phyloP scores from a whole-genome alignment of 805 yeast genomes.

The Metschnikowia sp. region DNA sequence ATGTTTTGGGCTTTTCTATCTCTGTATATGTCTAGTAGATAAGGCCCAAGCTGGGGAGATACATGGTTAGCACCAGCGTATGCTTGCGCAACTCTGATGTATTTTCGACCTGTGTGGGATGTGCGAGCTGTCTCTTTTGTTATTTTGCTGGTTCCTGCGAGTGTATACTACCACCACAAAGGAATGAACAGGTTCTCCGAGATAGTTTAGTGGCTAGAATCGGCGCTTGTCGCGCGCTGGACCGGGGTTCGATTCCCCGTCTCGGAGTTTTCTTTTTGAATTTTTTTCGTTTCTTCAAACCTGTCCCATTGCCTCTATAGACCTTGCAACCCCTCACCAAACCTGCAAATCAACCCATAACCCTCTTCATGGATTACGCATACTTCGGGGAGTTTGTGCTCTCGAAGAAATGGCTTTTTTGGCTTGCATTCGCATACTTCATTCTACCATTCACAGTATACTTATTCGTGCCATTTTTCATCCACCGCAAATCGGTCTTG shows the following conservation, averaged over 20 bases:
- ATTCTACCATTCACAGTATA: slow-evolving; percentile 44
- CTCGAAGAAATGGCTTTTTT: slow-evolving; percentile 37
- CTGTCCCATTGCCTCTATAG: neutral
- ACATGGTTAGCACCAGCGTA: too few relatives aligned
- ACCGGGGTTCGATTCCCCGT: slow-evolving; percentile 24
- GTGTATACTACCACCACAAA: too few relatives aligned
- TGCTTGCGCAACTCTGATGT: too few relatives aligned
- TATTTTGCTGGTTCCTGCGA: too few relatives aligned
- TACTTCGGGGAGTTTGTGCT: slow-evolving; percentile 6
- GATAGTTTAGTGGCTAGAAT: slow-evolving; percentile 23
- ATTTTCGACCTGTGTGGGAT: too few relatives aligned
- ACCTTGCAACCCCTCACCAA: neutral
- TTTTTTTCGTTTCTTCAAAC: neutral
- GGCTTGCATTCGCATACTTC: slow-evolving; percentile 44
- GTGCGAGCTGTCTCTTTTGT: too few relatives aligned
- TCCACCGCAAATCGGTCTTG: slow-evolving; percentile 22
- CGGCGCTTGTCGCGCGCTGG: slow-evolving; percentile 24
- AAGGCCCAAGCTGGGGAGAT: too few relatives aligned
- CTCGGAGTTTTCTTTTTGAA: slow-evolving; percentile 16
- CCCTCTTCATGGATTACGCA: slow-evolving; percentile 2
- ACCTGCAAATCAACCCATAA: neutral
- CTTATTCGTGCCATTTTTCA: slow-evolving; percentile 35
- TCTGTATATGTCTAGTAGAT: too few relatives aligned
- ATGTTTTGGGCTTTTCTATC: too few relatives aligned
- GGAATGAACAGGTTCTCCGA: slow-evolving; percentile 4